Evolutionary conservation across 2,329 filamentous ascomycete species (phyloP), one percentile per base, ranked within the genome.

Genomic region (Pseudomassariella vexata): DNA sequence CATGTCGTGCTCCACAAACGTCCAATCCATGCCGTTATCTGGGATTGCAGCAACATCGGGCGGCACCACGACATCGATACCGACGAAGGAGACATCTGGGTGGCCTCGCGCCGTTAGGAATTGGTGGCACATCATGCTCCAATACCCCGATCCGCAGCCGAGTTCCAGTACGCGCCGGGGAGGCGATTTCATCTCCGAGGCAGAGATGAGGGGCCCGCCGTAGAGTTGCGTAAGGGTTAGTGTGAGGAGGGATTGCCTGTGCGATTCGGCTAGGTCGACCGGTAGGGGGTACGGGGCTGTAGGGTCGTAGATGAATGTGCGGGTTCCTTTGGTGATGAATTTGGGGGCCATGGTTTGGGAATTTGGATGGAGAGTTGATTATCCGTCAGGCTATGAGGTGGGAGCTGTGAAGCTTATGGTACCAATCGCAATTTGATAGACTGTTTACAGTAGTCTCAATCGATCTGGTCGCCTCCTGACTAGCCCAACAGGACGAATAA

Each of bases 1-100:
- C 35, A 79, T 51, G 47, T 81, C 76, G 47, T 81, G 75, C 44
- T 76, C 73, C 33, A 79, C 68, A 45, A 80, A 82, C 14, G 61
- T 69, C 73, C 49, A 53, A 25, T 50, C 40, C 39, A 53, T 48
- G 11, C 40, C 42, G 10, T 44, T n/a, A n/a, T n/a, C n/a, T n/a
- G n/a, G n/a, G n/a, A n/a, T n/a, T n/a, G n/a, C n/a, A n/a, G n/a
- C n/a, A n/a, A n/a, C n/a, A n/a, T n/a, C n/a, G n/a, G n/a, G n/a
- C n/a, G n/a, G n/a, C n/a, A n/a, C n/a, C n/a, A n/a, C n/a, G 25
- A 53, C 40, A 29, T 53, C 50, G 27, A 53, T 29, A 3, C 50
- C 50, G 16, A 50, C 44, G 28, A 53, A 53, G 31, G 19, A 45
- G 34, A 41, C 45, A 19, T 17, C 16, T 31, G 19, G 39, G 28